Conservation (phyloP, 352 stramenopile species). For the Chrysophaeum taylorii region DNA sequence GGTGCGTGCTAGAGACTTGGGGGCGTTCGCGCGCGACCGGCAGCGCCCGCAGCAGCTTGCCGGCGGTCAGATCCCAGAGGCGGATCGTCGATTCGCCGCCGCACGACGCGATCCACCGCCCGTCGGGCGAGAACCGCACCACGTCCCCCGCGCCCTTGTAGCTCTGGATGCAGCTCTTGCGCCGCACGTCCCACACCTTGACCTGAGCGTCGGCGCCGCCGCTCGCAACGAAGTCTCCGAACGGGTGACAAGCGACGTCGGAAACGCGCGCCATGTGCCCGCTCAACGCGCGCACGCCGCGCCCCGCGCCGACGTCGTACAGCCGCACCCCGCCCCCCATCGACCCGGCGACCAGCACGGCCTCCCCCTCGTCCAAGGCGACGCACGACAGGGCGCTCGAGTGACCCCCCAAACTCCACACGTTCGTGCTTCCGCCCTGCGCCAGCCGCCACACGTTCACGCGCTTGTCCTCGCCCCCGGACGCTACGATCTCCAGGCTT, state of each 20-base stretch:
- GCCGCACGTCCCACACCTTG: conserved; percentile 27
- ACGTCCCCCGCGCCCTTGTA: conserved; percentile 20
- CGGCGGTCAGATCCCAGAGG: conserved; percentile 27
- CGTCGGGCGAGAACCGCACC: conserved; percentile 26
- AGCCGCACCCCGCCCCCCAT: conserved; percentile 18
- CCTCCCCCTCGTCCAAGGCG: conserved; percentile 17
- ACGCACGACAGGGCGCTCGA: conserved; percentile 16
- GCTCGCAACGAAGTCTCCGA: conserved; percentile 22
- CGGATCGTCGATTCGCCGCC: conserved; percentile 16
- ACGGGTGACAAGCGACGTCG: conserved; percentile 20
- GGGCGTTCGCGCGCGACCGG: too few relatives aligned
- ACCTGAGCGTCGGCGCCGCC: conserved; percentile 22
- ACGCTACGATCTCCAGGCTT: conserved; percentile 13
- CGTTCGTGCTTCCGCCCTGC: neutral
- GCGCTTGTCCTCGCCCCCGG: conserved; percentile 22
- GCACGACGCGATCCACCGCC: conserved; percentile 20
- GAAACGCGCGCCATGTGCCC: conserved; percentile 19
- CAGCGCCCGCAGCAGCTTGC: conserved; percentile 21
- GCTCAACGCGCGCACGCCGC: neutral
- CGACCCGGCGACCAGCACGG: neutral
- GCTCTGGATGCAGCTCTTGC: conserved; percentile 27
- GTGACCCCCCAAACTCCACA: conserved; percentile 20
- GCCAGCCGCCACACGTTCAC: conserved; percentile 25
- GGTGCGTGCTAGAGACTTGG: too few relatives aligned
- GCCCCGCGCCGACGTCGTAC: conserved; percentile 15